Evolutionary conservation across 1,284 basidiomycete species (phyloP), one percentile per base, ranked within the genome.

Genomic region (Rhodotorula glutinis): DNA sequence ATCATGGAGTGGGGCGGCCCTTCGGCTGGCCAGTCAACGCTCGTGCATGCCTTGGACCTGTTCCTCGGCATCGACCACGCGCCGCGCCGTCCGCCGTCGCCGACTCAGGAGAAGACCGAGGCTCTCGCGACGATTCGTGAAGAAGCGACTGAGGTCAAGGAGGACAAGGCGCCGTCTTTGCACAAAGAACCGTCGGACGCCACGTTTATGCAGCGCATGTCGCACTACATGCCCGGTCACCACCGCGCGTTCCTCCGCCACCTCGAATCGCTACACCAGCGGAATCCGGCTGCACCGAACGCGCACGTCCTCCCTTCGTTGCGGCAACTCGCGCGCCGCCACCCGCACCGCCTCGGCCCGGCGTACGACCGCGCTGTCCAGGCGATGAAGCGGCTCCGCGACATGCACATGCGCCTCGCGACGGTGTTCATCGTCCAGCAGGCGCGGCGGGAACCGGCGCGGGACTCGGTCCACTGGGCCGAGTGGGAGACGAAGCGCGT

Each of bases 221-320:
- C 88, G 73, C 79, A 81, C 17, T 95, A 94, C 81, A 96, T 96
- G 92, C 92, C 93, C 0, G 85, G 86, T 5, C 88, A 90, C 75
- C 95, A 98, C 79, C 88, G 94, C 53, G 82, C 85, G 25, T 98
- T 98, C 82, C 83, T 98, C 47, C 82, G 84, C 53, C 91, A 96
- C 98, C 61, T 82, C 73, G 61, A 73, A 38, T 69, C 73, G n/a
- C 53, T 74, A 25, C 70, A 70, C 64, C 17, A 83, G n/a, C 78
- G 82, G 2, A 85, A 78, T 81, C 74, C 86, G 82, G 11, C 83
- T 85, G 40, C 81, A 85, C 71, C 85, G 85, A 1, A 65, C 74
- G 43, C 76, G 75, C 30, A 49, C 57, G 51, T 60, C 57, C 57
- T 60, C 85, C 71, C 85, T 86, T 8, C 72, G 73, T 43, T 77